Evolutionary conservation across 1,284 basidiomycete species (phyloP).

Genomic region (Ustilago loliicola): DNA sequence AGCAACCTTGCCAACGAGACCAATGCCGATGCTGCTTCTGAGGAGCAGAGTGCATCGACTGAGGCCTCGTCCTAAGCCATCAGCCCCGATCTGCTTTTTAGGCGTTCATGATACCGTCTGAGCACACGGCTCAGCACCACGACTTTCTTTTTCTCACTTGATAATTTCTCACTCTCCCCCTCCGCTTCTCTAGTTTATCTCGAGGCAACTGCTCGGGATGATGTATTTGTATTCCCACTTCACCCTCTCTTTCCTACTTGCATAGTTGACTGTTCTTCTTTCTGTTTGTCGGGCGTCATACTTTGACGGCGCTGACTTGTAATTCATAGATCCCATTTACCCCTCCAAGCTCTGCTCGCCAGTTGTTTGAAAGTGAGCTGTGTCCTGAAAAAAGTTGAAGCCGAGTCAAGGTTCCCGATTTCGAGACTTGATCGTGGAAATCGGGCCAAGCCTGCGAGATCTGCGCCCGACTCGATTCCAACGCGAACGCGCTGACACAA

Average conservation of each 20-base stretch:
- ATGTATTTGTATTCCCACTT: constrained; percentile 30
- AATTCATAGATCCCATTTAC: constrained; percentile 23
- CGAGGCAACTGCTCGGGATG: constrained; percentile 7
- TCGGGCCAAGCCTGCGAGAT: not conserved
- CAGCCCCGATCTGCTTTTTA: not conserved
- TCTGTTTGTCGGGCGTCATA: constrained; percentile 11
- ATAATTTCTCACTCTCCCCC: not conserved
- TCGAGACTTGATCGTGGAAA: not conserved
- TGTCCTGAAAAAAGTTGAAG: not conserved
- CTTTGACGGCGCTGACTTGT: constrained; percentile 12
- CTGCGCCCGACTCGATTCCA: not conserved
- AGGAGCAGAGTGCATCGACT: constrained; percentile 27
- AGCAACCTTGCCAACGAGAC: constrained; percentile 36
- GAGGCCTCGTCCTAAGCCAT: constrained; percentile 29
- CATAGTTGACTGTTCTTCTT: constrained; percentile 6
- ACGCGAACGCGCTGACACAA: constrained; percentile 45
- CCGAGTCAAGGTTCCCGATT: not conserved
- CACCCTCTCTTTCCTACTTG: not conserved
- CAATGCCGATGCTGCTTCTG: constrained; percentile 17
- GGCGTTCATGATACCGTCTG: not conserved
- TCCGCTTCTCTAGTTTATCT: not conserved
- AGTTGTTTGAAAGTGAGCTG: not conserved
- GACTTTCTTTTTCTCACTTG: not conserved
- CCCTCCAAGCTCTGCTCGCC: not conserved
- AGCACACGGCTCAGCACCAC: not conserved